Percentiles rank a stretch among this genome's conserved stretches.
Evolutionary conservation across 129 eudicot genomes (phyloP).

Genomic region (Flaveria trinervia): DNA sequence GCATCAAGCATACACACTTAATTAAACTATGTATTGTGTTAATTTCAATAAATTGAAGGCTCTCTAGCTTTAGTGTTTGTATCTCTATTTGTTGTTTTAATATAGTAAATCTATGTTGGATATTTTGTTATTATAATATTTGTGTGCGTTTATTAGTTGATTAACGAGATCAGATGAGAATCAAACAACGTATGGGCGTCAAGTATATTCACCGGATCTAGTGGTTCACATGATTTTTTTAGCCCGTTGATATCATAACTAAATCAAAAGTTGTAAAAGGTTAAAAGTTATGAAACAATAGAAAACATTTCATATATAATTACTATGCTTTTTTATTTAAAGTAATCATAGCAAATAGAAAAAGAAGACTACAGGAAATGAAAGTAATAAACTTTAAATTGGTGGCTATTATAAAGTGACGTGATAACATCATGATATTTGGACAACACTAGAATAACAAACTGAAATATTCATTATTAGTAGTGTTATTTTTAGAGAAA

Average conservation of each 20-base stretch:
- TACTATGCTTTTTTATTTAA: background rate
- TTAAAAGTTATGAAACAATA: no score
- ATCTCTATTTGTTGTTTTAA: background rate
- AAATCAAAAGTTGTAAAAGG: no score
- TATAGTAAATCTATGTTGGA: background rate
- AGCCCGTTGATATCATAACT: no score
- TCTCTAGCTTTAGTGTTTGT: background rate
- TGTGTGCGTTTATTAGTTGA: no score
- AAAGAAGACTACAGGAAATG: background rate
- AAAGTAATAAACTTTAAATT: background rate
- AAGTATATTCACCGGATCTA: no score
- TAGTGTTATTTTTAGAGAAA: background rate
- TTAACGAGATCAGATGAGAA: no score
- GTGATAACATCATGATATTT: no score
- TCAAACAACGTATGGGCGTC: no score
- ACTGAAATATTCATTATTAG: no score
- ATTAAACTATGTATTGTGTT: conserved; percentile 5
- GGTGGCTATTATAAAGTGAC: background rate
- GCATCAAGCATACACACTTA: background rate
- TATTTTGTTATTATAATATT: background rate
- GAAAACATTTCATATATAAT: no score
- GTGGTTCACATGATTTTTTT: no score
- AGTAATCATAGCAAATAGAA: background rate
- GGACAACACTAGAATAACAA: no score
- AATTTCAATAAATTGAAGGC: background rate